Evolutionary conservation across 306 rosid genomes (phyloP).

Genomic region (Ziziphus jujuba): DNA sequence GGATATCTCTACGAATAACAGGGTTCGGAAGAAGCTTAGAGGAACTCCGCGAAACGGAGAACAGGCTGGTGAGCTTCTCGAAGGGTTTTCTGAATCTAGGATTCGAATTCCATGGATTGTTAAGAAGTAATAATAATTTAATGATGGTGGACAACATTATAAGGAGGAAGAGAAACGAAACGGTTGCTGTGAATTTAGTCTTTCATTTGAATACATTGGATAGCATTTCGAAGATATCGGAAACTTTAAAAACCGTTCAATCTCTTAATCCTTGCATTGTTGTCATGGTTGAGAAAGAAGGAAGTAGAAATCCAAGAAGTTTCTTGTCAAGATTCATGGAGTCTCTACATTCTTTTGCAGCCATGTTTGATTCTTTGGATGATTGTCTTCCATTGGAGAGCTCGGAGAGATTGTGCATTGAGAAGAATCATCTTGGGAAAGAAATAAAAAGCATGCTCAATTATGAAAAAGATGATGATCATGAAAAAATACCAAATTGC

Average conservation of each 20-base stretch:
- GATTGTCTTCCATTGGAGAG: constrained; percentile 73
- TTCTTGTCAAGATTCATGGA: constrained; percentile 72
- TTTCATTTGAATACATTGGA: constrained; percentile 49
- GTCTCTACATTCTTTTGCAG: constrained; percentile 65
- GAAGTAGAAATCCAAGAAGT: constrained; percentile 33
- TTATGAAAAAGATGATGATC: constrained; percentile 23
- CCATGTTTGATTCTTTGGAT: constrained; percentile 78
- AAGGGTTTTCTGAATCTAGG: constrained; percentile 50
- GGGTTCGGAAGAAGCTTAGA: constrained; percentile 60
- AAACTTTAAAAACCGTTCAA: constrained; percentile 58
- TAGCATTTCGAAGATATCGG: constrained; percentile 43
- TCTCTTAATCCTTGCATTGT: constrained; percentile 57
- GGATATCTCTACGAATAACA: constrained; percentile 51
- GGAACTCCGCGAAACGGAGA: constrained; percentile 62
- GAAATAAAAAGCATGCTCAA: constrained; percentile 64
- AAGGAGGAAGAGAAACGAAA: constrained; percentile 62
- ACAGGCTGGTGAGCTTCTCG: constrained; percentile 60
- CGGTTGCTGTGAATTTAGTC: constrained; percentile 66
- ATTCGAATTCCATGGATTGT: constrained; percentile 68
- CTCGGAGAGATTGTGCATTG: constrained; percentile 60
- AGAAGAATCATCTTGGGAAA: constrained; percentile 69
- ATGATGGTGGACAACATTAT: constrained; percentile 30
- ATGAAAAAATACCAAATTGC: constrained; percentile 23
- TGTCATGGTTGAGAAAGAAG: constrained; percentile 67
- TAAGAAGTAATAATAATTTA: constrained; percentile 38